Conservation (phyloP, 495 filamentous ascomycete species). For the Hyaloscypha variabilis region DNA sequence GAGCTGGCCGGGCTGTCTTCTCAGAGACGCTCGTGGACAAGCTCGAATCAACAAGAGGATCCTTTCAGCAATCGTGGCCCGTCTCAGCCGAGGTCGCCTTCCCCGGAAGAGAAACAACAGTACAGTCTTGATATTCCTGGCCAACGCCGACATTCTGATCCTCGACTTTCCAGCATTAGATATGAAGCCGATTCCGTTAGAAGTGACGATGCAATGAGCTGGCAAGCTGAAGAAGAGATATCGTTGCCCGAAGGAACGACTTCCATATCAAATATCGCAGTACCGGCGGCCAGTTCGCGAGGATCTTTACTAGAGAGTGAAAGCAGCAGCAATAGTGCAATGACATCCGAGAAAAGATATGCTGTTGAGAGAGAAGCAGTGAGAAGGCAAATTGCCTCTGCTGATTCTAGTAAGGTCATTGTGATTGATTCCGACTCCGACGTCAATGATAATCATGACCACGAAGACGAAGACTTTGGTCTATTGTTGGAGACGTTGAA, state of each 20-base stretch:
- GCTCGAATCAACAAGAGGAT: conserved; percentile 25
- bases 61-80: conserved; percentile 23
- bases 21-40: neutral
- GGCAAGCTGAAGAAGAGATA: conserved; percentile 32
- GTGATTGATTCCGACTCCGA: conserved; percentile 29
- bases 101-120: conserved; percentile 15
- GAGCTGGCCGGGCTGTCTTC: conserved; percentile 14
- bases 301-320: neutral
- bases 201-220: conserved; percentile 34
- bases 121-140: conserved; percentile 26
- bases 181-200: conserved; percentile 12
- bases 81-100: conserved; percentile 2
- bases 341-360: conserved; percentile 18
- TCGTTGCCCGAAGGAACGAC: conserved; percentile 6
- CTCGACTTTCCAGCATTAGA: conserved; percentile 13
- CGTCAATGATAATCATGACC: conserved; percentile 34
- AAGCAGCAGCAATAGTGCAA: neutral
- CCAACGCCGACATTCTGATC: conserved; percentile 10
- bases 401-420: conserved; percentile 25
- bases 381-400: conserved; percentile 21
- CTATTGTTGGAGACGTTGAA: conserved; percentile 32
- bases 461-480: conserved; percentile 41
- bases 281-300: neutral
- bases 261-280: neutral
- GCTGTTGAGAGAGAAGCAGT: conserved; percentile 28